Evolutionary conservation across 352 stramenopile genomes (phyloP), one percentile per base, ranked within the genome.

Genomic region (Phytophthora ohioensis): DNA sequence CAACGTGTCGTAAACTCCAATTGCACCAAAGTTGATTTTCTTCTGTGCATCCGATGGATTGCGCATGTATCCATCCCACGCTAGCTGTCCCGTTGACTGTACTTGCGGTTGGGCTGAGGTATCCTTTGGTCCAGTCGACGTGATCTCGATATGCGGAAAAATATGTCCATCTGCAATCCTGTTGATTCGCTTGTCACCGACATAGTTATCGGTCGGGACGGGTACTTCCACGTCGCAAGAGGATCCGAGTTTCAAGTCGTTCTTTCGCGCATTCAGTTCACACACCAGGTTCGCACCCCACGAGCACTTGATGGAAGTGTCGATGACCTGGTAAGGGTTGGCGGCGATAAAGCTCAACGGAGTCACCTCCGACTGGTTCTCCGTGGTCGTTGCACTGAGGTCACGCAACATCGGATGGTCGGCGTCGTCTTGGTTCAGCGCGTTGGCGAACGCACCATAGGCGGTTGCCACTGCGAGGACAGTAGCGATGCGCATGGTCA

Each of bases 121-220:
- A 8, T 13, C 9, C 9, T 42, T 38, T 4, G 48, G 48, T 3
- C 48, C 48, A 5, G n/a, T 53, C 1, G 55, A 45, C 35, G 41
- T 67, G 12, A 76, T 46, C 41, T 67, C 51, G 21, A 72, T 57
- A 27, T 42, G 64, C 34, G 57, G 62, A 4, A 49, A 53, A 2
- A 27, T 49, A 30, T 12, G 36, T 43, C n/a, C 43, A 5, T 1
- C 9, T 15, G 4, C 76, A 10, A 65, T 38, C 43, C 60, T 62
- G 47, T 88, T 86, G 3, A 42, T 42, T 15, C 80, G 80, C 10
- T 60, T 53, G 53, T 87, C 79, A 0, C 52, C 63, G 2, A 88
- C 80, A 67, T 88, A 89, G 71, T 87, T 90, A 70, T 90, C 83
- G 10, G 54, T 78, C 39, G 83, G 81, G 32, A 89, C 74, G 9